Evolutionary conservation across 1,284 basidiomycete genomes (phyloP).

Genomic region (Neotropicomus parvogracilis): DNA sequence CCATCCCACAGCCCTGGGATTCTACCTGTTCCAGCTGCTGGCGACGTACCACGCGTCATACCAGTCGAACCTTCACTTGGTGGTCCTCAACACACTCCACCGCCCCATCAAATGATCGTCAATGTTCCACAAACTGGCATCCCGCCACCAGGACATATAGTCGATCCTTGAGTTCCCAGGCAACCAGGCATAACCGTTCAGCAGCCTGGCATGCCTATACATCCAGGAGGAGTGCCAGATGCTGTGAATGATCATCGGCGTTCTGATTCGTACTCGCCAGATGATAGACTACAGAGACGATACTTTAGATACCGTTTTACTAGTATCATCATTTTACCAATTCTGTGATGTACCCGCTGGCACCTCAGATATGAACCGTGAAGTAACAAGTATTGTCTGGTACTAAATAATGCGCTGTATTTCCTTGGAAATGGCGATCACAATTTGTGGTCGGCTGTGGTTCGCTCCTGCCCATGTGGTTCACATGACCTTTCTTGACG

Average conservation of each 20-base stretch:
- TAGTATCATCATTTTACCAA: no score
- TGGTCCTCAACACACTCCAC: constrained; percentile 1
- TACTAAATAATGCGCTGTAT: no score
- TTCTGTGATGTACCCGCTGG: no score
- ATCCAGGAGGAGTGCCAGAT: constrained; percentile 2
- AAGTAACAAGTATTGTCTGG: no score
- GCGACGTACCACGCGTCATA: constrained; percentile 18
- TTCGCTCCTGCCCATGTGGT: no score
- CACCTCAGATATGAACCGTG: no score
- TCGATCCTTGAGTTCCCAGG: constrained; percentile 8
- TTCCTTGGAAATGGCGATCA: no score
- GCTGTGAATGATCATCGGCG: constrained; percentile 10
- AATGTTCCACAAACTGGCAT: constrained; percentile 11
- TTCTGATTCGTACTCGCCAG: constrained; percentile 24
- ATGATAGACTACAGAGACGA: constrained; percentile 5
- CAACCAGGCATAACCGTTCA: constrained; percentile 11
- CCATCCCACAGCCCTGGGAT: constrained; percentile 18
- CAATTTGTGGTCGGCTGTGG: no score
- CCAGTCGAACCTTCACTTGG: constrained; percentile 11
- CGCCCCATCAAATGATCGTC: constrained; percentile 14
- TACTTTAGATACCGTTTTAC: no score
- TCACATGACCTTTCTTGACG: no score
- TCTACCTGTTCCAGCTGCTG: constrained; percentile 10
- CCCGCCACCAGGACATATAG: constrained; percentile 25
- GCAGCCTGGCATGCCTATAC: constrained; percentile 4